Percentiles rank a stretch among this genome's conserved stretches.
Evolutionary conservation across 768 basidiomycete genomes (phyloP).

Genomic region (Chlorophyllum brunneum): DNA sequence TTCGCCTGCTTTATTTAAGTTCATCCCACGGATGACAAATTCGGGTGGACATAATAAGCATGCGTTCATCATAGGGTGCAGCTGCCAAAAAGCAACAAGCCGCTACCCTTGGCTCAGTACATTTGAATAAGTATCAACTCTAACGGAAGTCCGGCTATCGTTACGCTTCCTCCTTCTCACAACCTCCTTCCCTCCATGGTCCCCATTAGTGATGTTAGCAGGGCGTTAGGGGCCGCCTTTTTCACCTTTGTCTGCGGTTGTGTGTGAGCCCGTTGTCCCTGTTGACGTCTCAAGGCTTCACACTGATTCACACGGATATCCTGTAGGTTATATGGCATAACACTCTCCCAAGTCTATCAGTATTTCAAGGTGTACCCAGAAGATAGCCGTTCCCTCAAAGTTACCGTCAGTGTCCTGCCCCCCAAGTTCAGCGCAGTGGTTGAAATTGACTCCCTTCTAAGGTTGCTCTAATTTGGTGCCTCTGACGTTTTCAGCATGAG

Average conservation of each 20-base stretch:
- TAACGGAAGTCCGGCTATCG: not conserved
- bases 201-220: not conserved
- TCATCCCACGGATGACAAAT: conserved; percentile 8
- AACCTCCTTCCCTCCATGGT: not conserved
- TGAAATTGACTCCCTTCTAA: not conserved
- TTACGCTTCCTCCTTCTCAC: not conserved
- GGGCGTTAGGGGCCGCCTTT: conserved; percentile 7
- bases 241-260: conserved; percentile 12
- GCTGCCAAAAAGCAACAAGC: not conserved
- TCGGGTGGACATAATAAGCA: not conserved
- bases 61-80: conserved; percentile 1
- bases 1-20: not conserved
- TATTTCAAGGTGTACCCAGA: conserved; percentile 10
- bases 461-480: conserved; percentile 10
- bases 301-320: not conserved
- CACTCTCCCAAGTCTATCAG: conserved; percentile 9
- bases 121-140: not conserved
- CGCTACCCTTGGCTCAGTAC: not conserved
- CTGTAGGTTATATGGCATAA: conserved; percentile 7
- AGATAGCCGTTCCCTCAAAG: not conserved
- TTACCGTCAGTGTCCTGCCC: not conserved
- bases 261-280: not conserved
- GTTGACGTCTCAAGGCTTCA: no score
- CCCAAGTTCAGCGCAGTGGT: not conserved
- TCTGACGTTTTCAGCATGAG: not conserved